Percentiles rank a stretch among this genome's conserved stretches.
Evolutionary conservation across 768 basidiomycete genomes (phyloP).

Genomic region (Mycena haematopus): DNA sequence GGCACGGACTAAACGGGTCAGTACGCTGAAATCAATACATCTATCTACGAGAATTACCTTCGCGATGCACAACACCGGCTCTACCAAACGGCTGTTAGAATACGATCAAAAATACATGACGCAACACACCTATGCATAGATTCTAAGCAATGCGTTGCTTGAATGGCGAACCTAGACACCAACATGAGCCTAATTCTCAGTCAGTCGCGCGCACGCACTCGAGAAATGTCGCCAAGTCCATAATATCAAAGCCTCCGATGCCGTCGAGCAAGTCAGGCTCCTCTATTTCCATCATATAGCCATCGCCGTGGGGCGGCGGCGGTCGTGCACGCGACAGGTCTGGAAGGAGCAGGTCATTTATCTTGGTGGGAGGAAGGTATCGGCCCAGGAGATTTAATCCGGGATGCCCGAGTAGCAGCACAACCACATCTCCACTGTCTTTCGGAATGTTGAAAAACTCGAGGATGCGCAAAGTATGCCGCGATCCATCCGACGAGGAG

Average conservation of each 20-base stretch:
- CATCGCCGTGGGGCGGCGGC: slow-evolving; percentile 52
- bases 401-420: slow-evolving; percentile 74
- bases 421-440: slow-evolving; percentile 69
- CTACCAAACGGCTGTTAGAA: slow-evolving; percentile 39
- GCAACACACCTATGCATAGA: slow-evolving; percentile 54
- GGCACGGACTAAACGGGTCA: slow-evolving; percentile 58
- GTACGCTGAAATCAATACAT: neutral
- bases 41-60: slow-evolving; percentile 53
- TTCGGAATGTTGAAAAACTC: slow-evolving; percentile 74
- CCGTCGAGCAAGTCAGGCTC: slow-evolving; percentile 56
- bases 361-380: slow-evolving; percentile 70
- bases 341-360: slow-evolving; percentile 70
- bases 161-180: slow-evolving; percentile 72
- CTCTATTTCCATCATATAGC: slow-evolving; percentile 56
- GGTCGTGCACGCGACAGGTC: slow-evolving; percentile 54
- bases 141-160: slow-evolving; percentile 76
- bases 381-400: slow-evolving; percentile 72
- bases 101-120: neutral
- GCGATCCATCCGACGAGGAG: slow-evolving; percentile 55
- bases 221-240: slow-evolving; percentile 79
- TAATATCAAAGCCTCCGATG: slow-evolving; percentile 67
- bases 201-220: slow-evolving; percentile 52
- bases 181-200: slow-evolving; percentile 5
- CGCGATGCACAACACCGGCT: slow-evolving; percentile 67
- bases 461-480: slow-evolving; percentile 61